Conservation (phyloP, 2,329 filamentous ascomycete genomes). For the Aspergillus persii region DNA sequence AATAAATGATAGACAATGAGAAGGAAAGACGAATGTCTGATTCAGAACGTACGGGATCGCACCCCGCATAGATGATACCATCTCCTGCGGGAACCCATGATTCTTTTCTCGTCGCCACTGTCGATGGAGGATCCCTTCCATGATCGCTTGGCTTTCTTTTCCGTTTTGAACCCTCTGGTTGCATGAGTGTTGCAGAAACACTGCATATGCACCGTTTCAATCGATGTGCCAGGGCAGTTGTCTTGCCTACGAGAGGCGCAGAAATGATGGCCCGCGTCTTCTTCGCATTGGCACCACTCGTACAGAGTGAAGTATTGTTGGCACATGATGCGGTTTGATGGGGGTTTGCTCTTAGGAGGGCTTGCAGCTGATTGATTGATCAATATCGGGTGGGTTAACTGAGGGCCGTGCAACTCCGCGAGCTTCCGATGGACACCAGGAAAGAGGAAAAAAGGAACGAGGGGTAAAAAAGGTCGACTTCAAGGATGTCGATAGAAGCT, state of each 20-base stretch:
- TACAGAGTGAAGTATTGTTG: slow-evolving; percentile 38
- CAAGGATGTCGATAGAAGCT: background rate
- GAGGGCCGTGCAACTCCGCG: slow-evolving; percentile 13
- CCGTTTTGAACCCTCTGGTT: slow-evolving; percentile 30
- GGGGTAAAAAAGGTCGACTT: background rate
- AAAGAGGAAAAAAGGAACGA: background rate
- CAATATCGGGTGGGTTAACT: background rate
- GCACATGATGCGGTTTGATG: slow-evolving; percentile 28
- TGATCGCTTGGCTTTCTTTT: slow-evolving; percentile 26
- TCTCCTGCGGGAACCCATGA: slow-evolving; percentile 21
- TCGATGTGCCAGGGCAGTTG: slow-evolving; percentile 29
- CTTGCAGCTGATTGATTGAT: background rate
- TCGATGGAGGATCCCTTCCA: slow-evolving; percentile 15
- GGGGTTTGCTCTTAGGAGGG: background rate
- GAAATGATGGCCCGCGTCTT: slow-evolving; percentile 31
- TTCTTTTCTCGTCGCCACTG: slow-evolving; percentile 24
- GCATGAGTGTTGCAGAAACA: slow-evolving; percentile 40
- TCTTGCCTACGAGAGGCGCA: slow-evolving; percentile 29
- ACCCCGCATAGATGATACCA: slow-evolving; percentile 32
- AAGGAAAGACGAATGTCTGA: background rate
- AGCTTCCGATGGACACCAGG: slow-evolving; percentile 13
- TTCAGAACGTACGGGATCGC: slow-evolving; percentile 22
- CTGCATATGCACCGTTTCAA: slow-evolving; percentile 40
- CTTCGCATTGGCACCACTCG: slow-evolving; percentile 40
- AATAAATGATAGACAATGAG: background rate